A percentile compares a stretch with the other conserved stretches of the same genome.
Conservation (phyloP, 2,329 filamentous ascomycete genomes). For the Cryphonectria radicalis region DNA sequence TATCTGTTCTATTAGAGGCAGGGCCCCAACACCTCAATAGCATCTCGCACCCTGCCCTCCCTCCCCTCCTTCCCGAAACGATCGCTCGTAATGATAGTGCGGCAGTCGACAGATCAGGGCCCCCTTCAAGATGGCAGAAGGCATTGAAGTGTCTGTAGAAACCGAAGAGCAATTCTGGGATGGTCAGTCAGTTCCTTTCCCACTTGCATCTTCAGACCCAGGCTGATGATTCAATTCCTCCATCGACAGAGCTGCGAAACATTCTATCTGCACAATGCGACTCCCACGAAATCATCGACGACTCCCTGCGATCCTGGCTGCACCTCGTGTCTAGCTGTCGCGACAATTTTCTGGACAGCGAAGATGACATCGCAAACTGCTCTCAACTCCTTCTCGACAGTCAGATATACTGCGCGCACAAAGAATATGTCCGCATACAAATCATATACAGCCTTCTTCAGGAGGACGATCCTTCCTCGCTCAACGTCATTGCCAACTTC, state of each 20-base stretch:
- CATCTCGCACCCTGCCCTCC: background rate
- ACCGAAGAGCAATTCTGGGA: constrained; percentile 88
- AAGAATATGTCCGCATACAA: constrained; percentile 87
- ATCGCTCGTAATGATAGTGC: constrained; percentile 28
- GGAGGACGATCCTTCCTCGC: constrained; percentile 80
- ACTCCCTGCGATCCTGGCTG: constrained; percentile 83
- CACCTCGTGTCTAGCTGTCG: constrained; percentile 76
- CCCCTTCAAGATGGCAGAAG: constrained; percentile 54
- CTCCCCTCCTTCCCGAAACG: background rate
- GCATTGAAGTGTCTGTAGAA: constrained; percentile 74
- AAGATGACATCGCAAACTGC: constrained; percentile 81
- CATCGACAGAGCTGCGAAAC: constrained; percentile 49
- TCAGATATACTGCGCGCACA: constrained; percentile 72
- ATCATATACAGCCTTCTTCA: constrained; percentile 89
- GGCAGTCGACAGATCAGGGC: constrained; percentile 20
- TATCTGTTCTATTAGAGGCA: background rate
- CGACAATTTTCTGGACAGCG: constrained; percentile 74
- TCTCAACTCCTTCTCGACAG: constrained; percentile 79
- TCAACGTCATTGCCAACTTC: constrained; percentile 83
- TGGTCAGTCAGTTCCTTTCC: constrained; percentile 55
- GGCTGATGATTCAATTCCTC: constrained; percentile 7
- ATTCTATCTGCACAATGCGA: constrained; percentile 53
- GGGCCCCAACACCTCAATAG: background rate
- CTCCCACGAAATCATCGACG: constrained; percentile 71
- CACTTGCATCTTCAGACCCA: constrained; percentile 3